Percentiles rank a stretch among this genome's conserved stretches.
phyloP scores from a whole-genome alignment of 176 grass and related monocot species.

The Metroxylon sagu region DNA sequence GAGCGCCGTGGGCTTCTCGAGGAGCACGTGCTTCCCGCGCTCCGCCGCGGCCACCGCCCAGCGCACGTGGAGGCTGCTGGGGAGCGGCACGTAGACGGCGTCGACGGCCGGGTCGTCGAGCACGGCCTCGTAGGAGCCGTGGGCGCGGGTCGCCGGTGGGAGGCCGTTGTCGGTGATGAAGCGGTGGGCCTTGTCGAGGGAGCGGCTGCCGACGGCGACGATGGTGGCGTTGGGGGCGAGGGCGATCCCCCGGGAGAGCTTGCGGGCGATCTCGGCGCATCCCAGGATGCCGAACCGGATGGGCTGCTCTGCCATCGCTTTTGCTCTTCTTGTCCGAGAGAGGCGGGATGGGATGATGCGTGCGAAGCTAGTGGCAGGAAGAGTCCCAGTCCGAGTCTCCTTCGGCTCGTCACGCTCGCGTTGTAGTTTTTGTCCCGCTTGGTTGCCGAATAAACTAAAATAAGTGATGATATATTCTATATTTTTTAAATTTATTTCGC shows the following conservation, averaged over 20 bases:
- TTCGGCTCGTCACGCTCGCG: no score
- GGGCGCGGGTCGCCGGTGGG: constrained; percentile 19
- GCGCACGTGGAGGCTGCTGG: background rate
- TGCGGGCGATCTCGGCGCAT: constrained; percentile 67
- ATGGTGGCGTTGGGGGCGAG: constrained; percentile 33
- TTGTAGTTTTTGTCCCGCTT: no score
- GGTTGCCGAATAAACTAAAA: no score
- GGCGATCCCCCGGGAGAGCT: constrained; percentile 53
- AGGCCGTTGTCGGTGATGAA: constrained; percentile 54
- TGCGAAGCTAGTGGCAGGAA: no score
- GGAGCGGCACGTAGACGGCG: constrained; percentile 34
- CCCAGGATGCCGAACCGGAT: constrained; percentile 71
- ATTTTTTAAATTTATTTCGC: no score
- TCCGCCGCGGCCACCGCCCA: no score
- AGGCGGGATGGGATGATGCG: no score
- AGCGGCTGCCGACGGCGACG: constrained; percentile 51
- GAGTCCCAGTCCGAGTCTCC: no score
- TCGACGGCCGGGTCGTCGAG: constrained; percentile 59
- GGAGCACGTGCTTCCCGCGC: no score
- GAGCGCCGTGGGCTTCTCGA: no score
- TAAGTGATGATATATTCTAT: no score
- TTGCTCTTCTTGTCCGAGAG: background rate
- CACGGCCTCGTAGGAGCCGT: constrained; percentile 58
- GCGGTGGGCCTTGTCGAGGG: constrained; percentile 48
- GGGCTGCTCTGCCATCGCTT: constrained; percentile 4